A percentile compares a stretch with the other conserved stretches of the same genome.
Evolutionary conservation across 140 eudicot genomes (phyloP).

Genomic region (Senecio squalidus): DNA sequence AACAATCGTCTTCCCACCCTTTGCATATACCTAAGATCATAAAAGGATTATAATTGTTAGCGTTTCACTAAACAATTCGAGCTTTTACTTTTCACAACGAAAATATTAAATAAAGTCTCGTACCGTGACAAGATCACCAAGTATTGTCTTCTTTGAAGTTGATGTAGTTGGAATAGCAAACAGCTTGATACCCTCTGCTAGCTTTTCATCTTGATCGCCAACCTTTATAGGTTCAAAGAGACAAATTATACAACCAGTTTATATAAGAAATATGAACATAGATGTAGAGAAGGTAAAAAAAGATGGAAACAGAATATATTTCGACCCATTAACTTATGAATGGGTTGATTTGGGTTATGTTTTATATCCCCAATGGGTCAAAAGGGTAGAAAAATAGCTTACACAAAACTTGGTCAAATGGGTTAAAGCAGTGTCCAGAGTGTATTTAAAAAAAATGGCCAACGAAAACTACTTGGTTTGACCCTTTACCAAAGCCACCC

Average conservation of each 20-base stretch:
- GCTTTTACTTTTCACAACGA: conserved; percentile 3
- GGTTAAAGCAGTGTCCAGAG: too few species aligned
- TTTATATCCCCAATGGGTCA: too few species aligned
- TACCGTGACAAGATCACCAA: conserved; percentile 89
- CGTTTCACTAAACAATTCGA: neutral
- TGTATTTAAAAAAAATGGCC: too few species aligned
- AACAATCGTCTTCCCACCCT: conserved; percentile 95
- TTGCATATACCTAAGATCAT: conserved; percentile 78
- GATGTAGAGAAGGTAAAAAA: neutral
- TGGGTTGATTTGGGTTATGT: too few species aligned
- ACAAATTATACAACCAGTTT: neutral
- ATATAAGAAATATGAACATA: neutral
- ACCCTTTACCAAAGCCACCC: too few species aligned
- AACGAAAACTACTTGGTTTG: too few species aligned
- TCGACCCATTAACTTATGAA: too few species aligned
- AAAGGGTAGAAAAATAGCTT: too few species aligned
- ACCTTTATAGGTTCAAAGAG: conserved; percentile 44
- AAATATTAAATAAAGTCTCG: neutral
- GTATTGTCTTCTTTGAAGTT: conserved; percentile 74
- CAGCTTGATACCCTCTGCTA: conserved; percentile 92
- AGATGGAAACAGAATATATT: neutral
- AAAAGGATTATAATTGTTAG: neutral
- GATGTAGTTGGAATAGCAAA: conserved; percentile 72
- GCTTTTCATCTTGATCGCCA: conserved; percentile 90
- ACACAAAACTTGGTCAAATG: too few species aligned